Conservation (phyloP, 768 basidiomycete species). For the Coprinopsis sp. region DNA sequence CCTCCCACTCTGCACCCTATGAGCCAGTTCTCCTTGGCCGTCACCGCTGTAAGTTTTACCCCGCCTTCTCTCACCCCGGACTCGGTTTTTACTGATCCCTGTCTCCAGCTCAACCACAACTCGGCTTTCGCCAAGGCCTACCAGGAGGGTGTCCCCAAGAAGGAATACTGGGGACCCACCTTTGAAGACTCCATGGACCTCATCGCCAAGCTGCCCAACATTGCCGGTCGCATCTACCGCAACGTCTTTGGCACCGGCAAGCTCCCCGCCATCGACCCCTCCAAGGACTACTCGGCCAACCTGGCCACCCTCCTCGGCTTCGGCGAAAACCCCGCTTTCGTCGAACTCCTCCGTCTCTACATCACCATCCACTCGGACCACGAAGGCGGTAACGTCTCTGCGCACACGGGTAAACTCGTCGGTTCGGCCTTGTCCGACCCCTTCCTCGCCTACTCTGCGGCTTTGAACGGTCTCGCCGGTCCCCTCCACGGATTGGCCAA, state of each 20-base stretch:
- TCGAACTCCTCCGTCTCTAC: conserved; percentile 93
- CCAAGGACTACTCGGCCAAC: conserved; percentile 88
- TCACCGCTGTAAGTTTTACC: conserved; percentile 68
- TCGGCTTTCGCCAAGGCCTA: conserved; percentile 97
- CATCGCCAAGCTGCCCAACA: conserved; percentile 95
- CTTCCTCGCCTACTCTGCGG: conserved; percentile 90
- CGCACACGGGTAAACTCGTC: conserved; percentile 89
- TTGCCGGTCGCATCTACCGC: conserved; percentile 88
- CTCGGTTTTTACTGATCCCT: conserved; percentile 5
- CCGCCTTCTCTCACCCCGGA: not conserved
- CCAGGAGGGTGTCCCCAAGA: conserved; percentile 86
- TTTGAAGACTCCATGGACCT: conserved; percentile 90
- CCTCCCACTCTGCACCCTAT: conserved; percentile 95
- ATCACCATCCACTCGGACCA: conserved; percentile 99
- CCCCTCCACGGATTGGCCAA: conserved; percentile 96
- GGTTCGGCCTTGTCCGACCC: conserved; percentile 96
- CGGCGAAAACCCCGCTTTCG: conserved; percentile 80
- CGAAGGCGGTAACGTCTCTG: conserved; percentile 98
- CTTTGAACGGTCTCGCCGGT: conserved; percentile 93
- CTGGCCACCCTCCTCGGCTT: conserved; percentile 88
- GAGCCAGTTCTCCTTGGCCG: conserved; percentile 96
- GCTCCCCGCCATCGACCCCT: conserved; percentile 74
- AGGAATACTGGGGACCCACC: conserved; percentile 94
- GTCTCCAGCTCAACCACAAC: conserved; percentile 77
- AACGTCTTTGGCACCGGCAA: conserved; percentile 88